Conservation (phyloP, 2,329 filamentous ascomycete species). For the Biscogniauxia mediterranea region DNA sequence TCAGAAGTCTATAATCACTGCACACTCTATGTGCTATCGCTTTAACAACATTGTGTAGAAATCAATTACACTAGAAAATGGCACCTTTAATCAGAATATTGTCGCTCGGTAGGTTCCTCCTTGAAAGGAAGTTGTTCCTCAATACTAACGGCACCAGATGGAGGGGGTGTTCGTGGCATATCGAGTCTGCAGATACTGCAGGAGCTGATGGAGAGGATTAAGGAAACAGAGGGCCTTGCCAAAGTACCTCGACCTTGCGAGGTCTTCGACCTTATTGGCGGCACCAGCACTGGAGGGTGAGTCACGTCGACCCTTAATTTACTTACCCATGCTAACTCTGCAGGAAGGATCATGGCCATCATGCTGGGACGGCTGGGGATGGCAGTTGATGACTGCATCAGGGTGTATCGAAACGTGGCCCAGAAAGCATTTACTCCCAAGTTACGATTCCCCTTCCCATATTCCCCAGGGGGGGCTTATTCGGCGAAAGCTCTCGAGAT, state of each 20-base stretch:
- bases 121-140: neutral
- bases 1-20: no score
- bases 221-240: conserved; percentile 9
- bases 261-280: conserved; percentile 27
- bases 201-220: conserved; percentile 18
- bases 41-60: neutral
- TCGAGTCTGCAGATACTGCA: conserved; percentile 23
- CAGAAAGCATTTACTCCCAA: conserved; percentile 24
- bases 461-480: conserved; percentile 19
- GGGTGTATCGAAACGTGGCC: conserved; percentile 18
- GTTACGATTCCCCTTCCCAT: conserved; percentile 6
- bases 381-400: conserved; percentile 25
- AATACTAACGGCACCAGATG: conserved; percentile 11
- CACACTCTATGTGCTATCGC: no score
- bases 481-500: conserved; percentile 26
- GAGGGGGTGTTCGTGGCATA: conserved; percentile 23
- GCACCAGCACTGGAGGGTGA: conserved; percentile 27
- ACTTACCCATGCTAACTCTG: neutral
- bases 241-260: conserved; percentile 23
- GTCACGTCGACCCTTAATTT: neutral
- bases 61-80: neutral
- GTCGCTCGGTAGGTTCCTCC: neutral
- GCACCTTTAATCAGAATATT: neutral
- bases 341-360: conserved; percentile 26
- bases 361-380: conserved; percentile 31